Conservation (phyloP, 148 eudicot genomes). For the Rhododendron mucronatum region DNA sequence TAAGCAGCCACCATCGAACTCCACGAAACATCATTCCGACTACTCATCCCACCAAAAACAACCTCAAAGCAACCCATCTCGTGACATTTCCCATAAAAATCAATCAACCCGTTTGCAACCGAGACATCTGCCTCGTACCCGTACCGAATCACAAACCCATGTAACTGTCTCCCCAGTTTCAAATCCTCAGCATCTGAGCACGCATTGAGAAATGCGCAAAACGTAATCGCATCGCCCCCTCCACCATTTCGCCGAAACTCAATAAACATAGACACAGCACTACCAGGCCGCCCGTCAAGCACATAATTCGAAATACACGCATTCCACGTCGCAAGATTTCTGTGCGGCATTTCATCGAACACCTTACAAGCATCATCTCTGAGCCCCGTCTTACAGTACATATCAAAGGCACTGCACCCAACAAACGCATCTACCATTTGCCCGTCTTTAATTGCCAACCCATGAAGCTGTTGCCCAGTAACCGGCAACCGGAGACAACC, state of each 20-base stretch:
- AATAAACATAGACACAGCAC: conserved; percentile 31
- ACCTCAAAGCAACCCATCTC: conserved; percentile 27
- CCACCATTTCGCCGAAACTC: conserved; percentile 29
- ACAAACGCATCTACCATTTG: conserved; percentile 33
- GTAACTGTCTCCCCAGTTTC: conserved; percentile 36
- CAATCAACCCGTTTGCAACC: conserved; percentile 53
- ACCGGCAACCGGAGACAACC: conserved; percentile 11
- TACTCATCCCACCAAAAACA: conserved; percentile 30
- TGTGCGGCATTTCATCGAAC: conserved; percentile 57
- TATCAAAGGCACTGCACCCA: conserved; percentile 48
- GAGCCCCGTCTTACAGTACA: conserved; percentile 41
- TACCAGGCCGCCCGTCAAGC: conserved; percentile 25
- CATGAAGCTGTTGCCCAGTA: conserved; percentile 31
- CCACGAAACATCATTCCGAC: conserved; percentile 52
- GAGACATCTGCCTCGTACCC: conserved; percentile 45
- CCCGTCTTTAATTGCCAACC: conserved; percentile 26
- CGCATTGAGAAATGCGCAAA: conserved; percentile 48
- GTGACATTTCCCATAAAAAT: conserved; percentile 58
- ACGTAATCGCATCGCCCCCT: conserved; percentile 35
- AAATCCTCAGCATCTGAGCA: conserved; percentile 36
- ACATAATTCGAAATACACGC: conserved; percentile 48
- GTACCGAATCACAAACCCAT: conserved; percentile 33
- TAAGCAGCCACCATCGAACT: conserved; percentile 49
- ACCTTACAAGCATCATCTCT: conserved; percentile 31
- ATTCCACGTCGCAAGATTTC: conserved; percentile 57